phyloP scores from a whole-genome alignment of 2,329 filamentous ascomycete species.

The Dothistroma septosporum region DNA sequence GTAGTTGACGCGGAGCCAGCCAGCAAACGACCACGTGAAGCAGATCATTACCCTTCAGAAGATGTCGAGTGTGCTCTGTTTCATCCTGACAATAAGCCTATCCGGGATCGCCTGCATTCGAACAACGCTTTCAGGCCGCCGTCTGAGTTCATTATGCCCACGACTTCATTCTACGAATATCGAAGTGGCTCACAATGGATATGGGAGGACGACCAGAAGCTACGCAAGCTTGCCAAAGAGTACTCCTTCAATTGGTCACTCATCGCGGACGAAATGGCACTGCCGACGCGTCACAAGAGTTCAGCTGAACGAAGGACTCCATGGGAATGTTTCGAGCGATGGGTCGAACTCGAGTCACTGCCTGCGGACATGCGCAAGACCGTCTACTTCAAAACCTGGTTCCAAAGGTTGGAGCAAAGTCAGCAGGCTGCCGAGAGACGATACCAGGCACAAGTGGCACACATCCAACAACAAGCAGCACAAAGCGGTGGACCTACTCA shows the following conservation, averaged over 20 bases:
- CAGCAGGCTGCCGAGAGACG: conserved; percentile 57
- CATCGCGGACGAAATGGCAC: conserved; percentile 74
- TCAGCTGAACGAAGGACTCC: conserved; percentile 85
- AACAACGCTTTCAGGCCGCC: conserved; percentile 91
- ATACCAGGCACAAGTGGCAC: conserved; percentile 54
- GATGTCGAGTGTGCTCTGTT: conserved; percentile 81
- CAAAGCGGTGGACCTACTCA: conserved; percentile 37
- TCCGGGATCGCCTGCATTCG: conserved; percentile 83
- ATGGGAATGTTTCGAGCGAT: conserved; percentile 98
- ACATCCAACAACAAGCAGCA: conserved; percentile 49
- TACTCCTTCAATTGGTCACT: conserved; percentile 98
- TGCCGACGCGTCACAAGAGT: conserved; percentile 73
- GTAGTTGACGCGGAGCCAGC: conserved; percentile 33
- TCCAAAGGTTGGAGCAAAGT: conserved; percentile 59
- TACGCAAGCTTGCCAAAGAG: conserved; percentile 78
- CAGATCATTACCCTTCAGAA: conserved; percentile 58
- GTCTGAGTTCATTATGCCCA: conserved; percentile 85
- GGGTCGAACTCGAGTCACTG: conserved; percentile 86
- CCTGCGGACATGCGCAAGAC: conserved; percentile 93
- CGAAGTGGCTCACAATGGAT: conserved; percentile 89
- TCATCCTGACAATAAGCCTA: conserved; percentile 79
- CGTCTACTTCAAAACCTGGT: conserved; percentile 82
- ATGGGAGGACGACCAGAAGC: conserved; percentile 80
- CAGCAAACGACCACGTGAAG: conserved; percentile 39
- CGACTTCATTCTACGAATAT: conserved; percentile 83